These are phyloP conservation scores for Uncinocarpus reesii DNA, from an alignment of 2,329 filamentous ascomycete genomes.

Conservation along the genomic window DNA sequence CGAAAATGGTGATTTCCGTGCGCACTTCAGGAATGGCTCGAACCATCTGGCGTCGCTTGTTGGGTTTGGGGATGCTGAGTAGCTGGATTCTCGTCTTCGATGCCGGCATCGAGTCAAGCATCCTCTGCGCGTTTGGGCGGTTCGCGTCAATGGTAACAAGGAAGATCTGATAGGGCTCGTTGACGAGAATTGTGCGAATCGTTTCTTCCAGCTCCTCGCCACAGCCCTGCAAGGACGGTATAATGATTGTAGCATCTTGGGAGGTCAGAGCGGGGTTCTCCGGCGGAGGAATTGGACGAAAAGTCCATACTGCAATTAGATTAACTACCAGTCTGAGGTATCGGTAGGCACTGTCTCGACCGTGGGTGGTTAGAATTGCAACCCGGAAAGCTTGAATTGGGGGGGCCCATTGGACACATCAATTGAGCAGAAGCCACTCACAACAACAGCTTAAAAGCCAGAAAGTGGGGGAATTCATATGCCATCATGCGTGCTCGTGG, in stretches of 20 bases:
- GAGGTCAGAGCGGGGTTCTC: conserved; percentile 68
- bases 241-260: conserved; percentile 83
- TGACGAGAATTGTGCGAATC: conserved; percentile 49
- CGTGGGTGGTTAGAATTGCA: conserved; percentile 11
- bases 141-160: conserved; percentile 81
- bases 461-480: conserved; percentile 16
- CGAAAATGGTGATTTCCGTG: conserved; percentile 80
- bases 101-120: conserved; percentile 45
- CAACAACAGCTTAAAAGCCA: conserved; percentile 18
- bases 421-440: conserved; percentile 11
- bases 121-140: conserved; percentile 54
- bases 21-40: conserved; percentile 75
- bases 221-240: conserved; percentile 81
- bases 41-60: conserved; percentile 91
- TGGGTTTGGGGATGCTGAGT: conserved; percentile 70
- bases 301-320: conserved; percentile 72
- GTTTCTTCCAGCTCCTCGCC: conserved; percentile 76
- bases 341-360: conserved; percentile 60
- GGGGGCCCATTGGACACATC: not conserved
- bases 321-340: conserved; percentile 81
- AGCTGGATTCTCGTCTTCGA: conserved; percentile 61
- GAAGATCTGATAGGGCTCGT: conserved; percentile 57
- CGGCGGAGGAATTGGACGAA: conserved; percentile 74
- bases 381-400: not conserved
- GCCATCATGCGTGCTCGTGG: conserved; percentile 15